Base-by-base conservation (phyloP, 2,329 filamentous ascomycete species). In the Colletotrichum higginsianum region DNA sequence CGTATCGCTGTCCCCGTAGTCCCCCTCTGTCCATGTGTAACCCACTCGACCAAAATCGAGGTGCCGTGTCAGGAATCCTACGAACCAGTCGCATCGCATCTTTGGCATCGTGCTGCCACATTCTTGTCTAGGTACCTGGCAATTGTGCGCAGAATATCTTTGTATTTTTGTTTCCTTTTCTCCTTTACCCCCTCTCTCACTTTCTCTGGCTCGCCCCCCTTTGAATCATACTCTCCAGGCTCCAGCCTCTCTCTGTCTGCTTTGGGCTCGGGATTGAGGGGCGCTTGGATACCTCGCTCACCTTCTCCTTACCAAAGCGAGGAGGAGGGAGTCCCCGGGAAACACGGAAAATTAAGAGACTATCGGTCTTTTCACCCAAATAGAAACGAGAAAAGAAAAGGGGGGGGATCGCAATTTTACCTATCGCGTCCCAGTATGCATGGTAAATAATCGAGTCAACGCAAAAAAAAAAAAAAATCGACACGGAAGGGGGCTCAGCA, bases 51-150 rank as follows among this genome's bases (percentile, higher is more conserved):
- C 40, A 26, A 42, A 57, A 46, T 61, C 30, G 58, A 71, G 65
- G 58, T 71, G 68, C 68, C 65, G 64, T 58, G 58, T 58, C 65
- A 58, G 69, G 69, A 68, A 60, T 68, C 65, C 65, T 38, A 72
- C 47, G 69, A 72, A 72, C 65, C 69, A 72, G 69, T 72, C 69
- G 69, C 65, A 69, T 68, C 47, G 38, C 68, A 63, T 58, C 52
- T 58, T 55, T 60, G 65, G 65, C 68, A 68, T 68, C 65, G 65
- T 60, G 58, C 57, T 62, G 50, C 49, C 42, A 63, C 56, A 46
- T 57, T 46, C 30, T 57, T 62, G 58, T 64, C 57, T 63, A 64
- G 55, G 67, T 56, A 72, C 58, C 57, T 71, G 23, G 46, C 50
- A 55, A 57, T 56, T 60, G 57, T 63, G 61, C 38, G 49, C 23